Evolutionary conservation across 2,329 filamentous ascomycete species (phyloP), one percentile per base, ranked within the genome.

Genomic region (Trichoderma harzianum): DNA sequence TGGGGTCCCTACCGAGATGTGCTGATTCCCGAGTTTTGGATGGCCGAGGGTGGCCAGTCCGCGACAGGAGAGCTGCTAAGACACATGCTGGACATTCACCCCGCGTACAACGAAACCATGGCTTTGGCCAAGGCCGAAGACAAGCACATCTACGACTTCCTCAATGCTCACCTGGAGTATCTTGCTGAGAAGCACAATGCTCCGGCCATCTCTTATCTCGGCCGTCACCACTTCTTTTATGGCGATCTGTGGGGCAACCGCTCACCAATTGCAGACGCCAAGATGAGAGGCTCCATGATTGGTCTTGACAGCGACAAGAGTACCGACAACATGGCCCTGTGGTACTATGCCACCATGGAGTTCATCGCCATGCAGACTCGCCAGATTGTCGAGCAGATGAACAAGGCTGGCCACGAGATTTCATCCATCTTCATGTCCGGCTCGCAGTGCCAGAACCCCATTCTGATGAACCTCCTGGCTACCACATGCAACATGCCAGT

Each of bases 1-100:
- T 99, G 96, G 96, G 96, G 96, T 1, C 96, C 96, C 0, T 99
- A 99, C 84, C 89, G 94, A 72, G 96, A 99, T 79, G 96, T 97
- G 6, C 87, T 99, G 55, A 88, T 98, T 24, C 95, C 96, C 0
- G 91, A 91, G 72, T 97, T 91, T 83, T 99, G 96, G 96, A 93
- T 99, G 88, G 94, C 96, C 18, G 96, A 99, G 82, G 96, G 96
- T 75, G 96, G 96, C 14, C 96, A 99, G 82, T 97, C 94, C 30
- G 96, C 96, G 5, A 99, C 96, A 0, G 96, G 96, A 67, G 96
- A 98, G 82, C 87, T 99, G 70, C 86, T 99, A 64, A 95, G 96
- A 78, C 94, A 98, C 83, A 92, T 98, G 77, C 90, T 98, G 67
- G 95, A 98, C 81, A 98, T 95, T 1, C 96, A 99, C 79, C 93